Base-by-base conservation (phyloP, 345 rosid species). In the Eucalyptus curtisii region DNA sequence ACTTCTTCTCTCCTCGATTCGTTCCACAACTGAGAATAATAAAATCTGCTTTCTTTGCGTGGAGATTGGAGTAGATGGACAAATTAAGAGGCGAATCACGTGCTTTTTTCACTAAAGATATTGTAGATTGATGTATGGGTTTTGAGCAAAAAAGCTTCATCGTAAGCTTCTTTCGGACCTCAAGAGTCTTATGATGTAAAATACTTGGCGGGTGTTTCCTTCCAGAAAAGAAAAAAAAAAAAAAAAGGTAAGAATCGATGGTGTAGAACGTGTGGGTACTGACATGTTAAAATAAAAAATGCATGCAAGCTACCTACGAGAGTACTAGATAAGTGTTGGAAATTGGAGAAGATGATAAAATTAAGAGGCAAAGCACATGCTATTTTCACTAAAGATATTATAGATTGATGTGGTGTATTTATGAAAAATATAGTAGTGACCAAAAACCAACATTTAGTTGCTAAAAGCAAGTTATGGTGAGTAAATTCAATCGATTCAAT, bases 401-500 rank as follows among this genome's bases (percentile, higher is more conserved):
- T 30, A 61, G 33, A 61, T 61, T 61, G 68, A 55, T 24, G 61
- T 24, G 61, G 1, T 24, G 30, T 55, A 55, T 55, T 55, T 24
- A 1, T 61, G 68, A 30, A 61, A 59, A 61, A 13, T 27, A 12
- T 27, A 30, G n/a, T 61, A 61, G 33, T 61, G 16, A 61, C 68
- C 4, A 0, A 61, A 59, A 1, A 27, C 1, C 40, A 14, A n/a
- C 76, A 64, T 64, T 64, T 64, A 64, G 19, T n/a, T 0, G 2
- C 37, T n/a, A 64, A 64, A 64, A 64, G 10, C 37, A 64, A 64
- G 76, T n/a, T 14, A 7, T 2, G 5, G 0, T 14, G 19, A n/a
- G 20, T 17, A n/a, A 64, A 64, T 64, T 61, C 1, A 7, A 2
- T 64, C 2, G 5, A 64, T 13, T 64, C 3, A 2, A 64, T 13